Evolutionary conservation across 441 rosid genomes (phyloP).

Genomic region (Melastoma candidum): DNA sequence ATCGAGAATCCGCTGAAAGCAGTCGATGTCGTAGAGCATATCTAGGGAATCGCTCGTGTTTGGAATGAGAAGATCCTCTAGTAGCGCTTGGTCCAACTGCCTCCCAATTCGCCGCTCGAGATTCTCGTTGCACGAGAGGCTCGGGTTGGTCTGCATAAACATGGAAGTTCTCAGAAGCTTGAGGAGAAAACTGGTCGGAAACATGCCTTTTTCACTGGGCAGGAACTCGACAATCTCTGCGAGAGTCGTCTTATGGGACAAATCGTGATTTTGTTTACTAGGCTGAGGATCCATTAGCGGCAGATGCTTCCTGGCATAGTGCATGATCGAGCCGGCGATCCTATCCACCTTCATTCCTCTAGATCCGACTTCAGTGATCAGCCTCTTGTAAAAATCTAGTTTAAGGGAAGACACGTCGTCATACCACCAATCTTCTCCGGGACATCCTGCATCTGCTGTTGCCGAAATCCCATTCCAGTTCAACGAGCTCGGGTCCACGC

Average conservation of each 20-base stretch:
- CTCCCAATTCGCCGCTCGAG: constrained; percentile 66
- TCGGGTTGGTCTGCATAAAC: constrained; percentile 38
- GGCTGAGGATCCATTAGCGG: constrained; percentile 57
- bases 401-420: constrained; percentile 61
- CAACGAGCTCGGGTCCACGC: constrained; percentile 56
- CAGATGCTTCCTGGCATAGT: constrained; percentile 61
- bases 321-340: constrained; percentile 53
- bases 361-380: constrained; percentile 43
- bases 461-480: constrained; percentile 82
- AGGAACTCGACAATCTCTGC: constrained; percentile 68
- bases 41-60: constrained; percentile 63
- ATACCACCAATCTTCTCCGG: constrained; percentile 82
- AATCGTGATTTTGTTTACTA: constrained; percentile 26
- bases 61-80: constrained; percentile 83
- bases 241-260: constrained; percentile 52
- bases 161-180: constrained; percentile 75
- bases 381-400: constrained; percentile 46
- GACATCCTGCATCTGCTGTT: constrained; percentile 22
- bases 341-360: constrained; percentile 49
- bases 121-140: constrained; percentile 35
- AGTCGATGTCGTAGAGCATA: constrained; percentile 75
- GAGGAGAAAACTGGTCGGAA: constrained; percentile 71
- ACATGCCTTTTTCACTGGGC: constrained; percentile 40
- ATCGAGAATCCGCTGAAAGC: constrained; percentile 79
- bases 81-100: constrained; percentile 67